phyloP scores from a whole-genome alignment of 352 stramenopile genomes.

The Pythium angustatum region DNA sequence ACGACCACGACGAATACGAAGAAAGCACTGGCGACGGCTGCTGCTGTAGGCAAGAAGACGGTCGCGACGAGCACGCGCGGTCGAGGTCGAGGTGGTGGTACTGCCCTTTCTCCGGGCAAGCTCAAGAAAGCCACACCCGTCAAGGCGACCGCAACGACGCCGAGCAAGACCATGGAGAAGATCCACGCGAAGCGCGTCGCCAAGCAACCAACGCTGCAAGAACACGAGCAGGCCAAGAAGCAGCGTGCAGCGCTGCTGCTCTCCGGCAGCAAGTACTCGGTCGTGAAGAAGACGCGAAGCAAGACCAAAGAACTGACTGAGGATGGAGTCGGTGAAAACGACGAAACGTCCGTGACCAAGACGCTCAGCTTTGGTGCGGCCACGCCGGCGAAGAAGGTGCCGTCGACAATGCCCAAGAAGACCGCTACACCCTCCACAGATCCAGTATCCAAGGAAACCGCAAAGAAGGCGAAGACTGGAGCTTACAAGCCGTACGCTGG shows the following conservation, averaged over 20 bases:
- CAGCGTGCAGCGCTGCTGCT: conserved; percentile 25
- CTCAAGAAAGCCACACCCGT: conserved; percentile 12
- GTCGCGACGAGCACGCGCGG: conserved; percentile 4
- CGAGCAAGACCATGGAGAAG: conserved; percentile 26
- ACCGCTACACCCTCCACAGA: too few relatives aligned
- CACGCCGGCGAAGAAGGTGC: conserved; percentile 14
- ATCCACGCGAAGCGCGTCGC: conserved; percentile 27
- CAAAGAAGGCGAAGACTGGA: conserved; percentile 15
- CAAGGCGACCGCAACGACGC: conserved; percentile 17
- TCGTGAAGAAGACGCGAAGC: conserved; percentile 34
- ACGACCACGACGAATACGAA: conserved; percentile 6
- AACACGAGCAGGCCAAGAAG: conserved; percentile 33
- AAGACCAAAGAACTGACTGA: conserved; percentile 24
- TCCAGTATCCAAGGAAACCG: background rate
- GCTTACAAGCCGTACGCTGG: conserved; percentile 73
- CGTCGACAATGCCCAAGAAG: too few relatives aligned
- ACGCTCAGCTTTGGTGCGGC: conserved; percentile 24
- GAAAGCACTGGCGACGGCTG: background rate
- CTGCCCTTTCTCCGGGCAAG: conserved; percentile 1
- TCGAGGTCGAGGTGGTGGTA: background rate
- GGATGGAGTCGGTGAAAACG: background rate
- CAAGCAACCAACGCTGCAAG: conserved; percentile 27
- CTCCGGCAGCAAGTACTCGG: conserved; percentile 28
- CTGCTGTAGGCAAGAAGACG: conserved; percentile 18
- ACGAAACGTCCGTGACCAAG: conserved; percentile 13